Evolutionary conservation across 2,329 filamentous ascomycete genomes (phyloP), one percentile per base, ranked within the genome.

Genomic region (Ophiosphaerella herpotricha): DNA sequence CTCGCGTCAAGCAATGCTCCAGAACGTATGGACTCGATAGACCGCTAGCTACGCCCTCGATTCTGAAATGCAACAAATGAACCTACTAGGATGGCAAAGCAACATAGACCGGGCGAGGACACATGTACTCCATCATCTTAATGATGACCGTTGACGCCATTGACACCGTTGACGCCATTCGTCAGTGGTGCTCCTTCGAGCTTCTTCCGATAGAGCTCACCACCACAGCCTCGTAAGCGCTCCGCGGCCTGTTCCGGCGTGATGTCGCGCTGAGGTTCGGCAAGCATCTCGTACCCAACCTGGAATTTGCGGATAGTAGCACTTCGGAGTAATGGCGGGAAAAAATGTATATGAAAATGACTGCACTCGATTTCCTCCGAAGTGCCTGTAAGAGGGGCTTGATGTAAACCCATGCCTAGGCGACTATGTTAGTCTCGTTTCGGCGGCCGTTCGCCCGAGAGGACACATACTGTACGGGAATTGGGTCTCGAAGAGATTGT

Each of bases 341-440:
- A 97, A 75, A 99, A 99, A 77, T 99, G 94, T 78, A 99, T 87
- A 74, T 99, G 94, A 70, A 99, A 86, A 75, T 96, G 93, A 60
- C 90, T 91, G 54, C 86, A 86, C 63, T 96, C 89, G 46, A 93
- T 83, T 73, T 97, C 93, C 54, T 95, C 90, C 1, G 85, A 81
- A 0, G 84, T 88, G 18, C 90, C 91, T 23, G 88, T 84, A 6
- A 99, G 81, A 2, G 94, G 94, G 14, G 94, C 93, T 78, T 99
- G 94, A 72, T 99, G 94, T 48, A 99, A 86, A 36, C 94, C 94
- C 72, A 96, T 97, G 74, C 89, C 85, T 87, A 43, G 4, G 39
- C 21, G 2, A 14, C 7, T 23, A 6, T 14, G 32, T 66, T 42
- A 65, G 55, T 29, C 24, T 12, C 18, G 39, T 34, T 31, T 32